These are phyloP conservation scores for Raphanus raphanistrum DNA, from an alignment of 345 rosid species.

Conservation along the genomic window DNA sequence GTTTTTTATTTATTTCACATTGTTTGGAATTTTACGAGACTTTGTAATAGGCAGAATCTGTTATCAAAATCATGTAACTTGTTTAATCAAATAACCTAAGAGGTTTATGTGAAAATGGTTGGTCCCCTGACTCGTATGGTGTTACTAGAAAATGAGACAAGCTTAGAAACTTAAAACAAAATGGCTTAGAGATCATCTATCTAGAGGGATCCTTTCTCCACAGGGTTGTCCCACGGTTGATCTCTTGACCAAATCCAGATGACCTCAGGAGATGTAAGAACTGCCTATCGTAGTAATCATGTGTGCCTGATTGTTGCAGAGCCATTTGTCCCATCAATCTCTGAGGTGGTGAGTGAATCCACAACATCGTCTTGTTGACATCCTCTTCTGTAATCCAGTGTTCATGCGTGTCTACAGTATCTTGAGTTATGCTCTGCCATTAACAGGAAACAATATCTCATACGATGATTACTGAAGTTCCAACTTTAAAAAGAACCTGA, in stretches of 20 bases:
- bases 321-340: slow-evolving; percentile 51
- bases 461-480: slow-evolving; percentile 9
- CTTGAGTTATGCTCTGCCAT: slow-evolving; percentile 90
- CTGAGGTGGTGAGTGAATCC: slow-evolving; percentile 76
- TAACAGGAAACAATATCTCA: slow-evolving; percentile 6
- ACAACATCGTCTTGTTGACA: slow-evolving; percentile 77
- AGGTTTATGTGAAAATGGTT: slow-evolving; percentile 16
- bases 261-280: slow-evolving; percentile 80
- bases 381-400: slow-evolving; percentile 85
- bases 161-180: not conserved
- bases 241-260: slow-evolving; percentile 74
- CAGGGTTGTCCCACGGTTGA: slow-evolving; percentile 80
- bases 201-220: slow-evolving; percentile 74
- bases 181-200: slow-evolving; percentile 21
- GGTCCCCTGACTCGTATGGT: not conserved
- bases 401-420: slow-evolving; percentile 76
- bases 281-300: slow-evolving; percentile 40
- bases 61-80: slow-evolving; percentile 27
- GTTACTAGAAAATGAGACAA: not conserved
- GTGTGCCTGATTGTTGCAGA: slow-evolving; percentile 35
- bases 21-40: slow-evolving; percentile 24
- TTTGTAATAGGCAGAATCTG: slow-evolving; percentile 26
- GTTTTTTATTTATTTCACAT: not conserved
- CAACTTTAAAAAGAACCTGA: not conserved
- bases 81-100: slow-evolving; percentile 24